Evolutionary conservation across 2,329 filamentous ascomycete species (phyloP), one percentile per base, ranked within the genome.

Genomic region (Calonectria fujianensis): DNA sequence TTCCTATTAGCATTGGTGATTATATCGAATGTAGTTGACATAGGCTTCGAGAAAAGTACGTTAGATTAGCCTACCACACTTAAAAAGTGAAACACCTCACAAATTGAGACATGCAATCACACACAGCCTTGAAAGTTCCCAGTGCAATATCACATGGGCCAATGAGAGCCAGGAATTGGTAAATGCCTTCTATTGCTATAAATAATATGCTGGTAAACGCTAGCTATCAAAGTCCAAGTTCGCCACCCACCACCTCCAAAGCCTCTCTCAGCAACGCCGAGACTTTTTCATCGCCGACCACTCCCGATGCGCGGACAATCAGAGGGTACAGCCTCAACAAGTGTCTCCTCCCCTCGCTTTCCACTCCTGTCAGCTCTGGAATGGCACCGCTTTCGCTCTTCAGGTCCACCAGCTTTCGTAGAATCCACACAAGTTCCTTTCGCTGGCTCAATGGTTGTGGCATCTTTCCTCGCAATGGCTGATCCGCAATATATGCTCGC

Each of bases 401-500:
- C 74, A 98, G 86, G 24, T 89, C 88, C 1, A 94, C 90, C 41
- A 98, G 87, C 59, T 91, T 88, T 64, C 87, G 85, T 24, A 98
- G 87, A 31, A 96, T 89, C 80, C 94, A 94, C 6, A 94, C 83
- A 14, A 99, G 86, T 82, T 98, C 97, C 75, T 91, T 93, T 54
- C 95, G 91, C 81, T 98, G 95, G 11, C 92, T 93, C 7, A 95
- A 88, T 0, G 96, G 96, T 83, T 97, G 95, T 6, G 97, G 97
- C 92, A 97, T 97, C 65, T 93, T 91, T 0, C 97, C 96, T 18
- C 97, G 90, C 27, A 99, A 88, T 0, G 96, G 96, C 82, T 98
- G 96, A 83, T 99, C 97, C 5, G 96, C 94, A 59, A 97, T 93
- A 82, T 98, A 98, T 0, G 93, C 89, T 71, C 95, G 93, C n/a